These are phyloP conservation scores for Lipomyces sp. DNA, from an alignment of 805 yeast genomes.

Conservation along the genomic window DNA sequence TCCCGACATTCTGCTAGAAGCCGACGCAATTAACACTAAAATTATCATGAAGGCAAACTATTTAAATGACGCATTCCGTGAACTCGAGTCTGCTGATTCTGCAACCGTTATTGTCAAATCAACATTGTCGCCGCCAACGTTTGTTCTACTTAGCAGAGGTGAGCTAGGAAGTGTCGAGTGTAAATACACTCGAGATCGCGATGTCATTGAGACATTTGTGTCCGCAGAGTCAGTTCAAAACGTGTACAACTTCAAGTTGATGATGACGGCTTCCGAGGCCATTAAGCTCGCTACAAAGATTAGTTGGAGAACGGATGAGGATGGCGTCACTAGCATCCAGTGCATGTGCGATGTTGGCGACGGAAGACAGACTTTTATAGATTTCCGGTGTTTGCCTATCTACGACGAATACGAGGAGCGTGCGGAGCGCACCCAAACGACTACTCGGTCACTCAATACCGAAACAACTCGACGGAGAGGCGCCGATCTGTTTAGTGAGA, in stretches of 20 bases:
- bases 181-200: slow-evolving; percentile 18
- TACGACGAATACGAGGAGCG: slow-evolving; percentile 17
- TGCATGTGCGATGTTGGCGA: slow-evolving; percentile 40
- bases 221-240: slow-evolving; percentile 7
- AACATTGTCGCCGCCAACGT: slow-evolving; percentile 13
- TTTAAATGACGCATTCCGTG: slow-evolving; percentile 30
- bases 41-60: slow-evolving; percentile 28
- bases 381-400: slow-evolving; percentile 38
- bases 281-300: slow-evolving; percentile 36
- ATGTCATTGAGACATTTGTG: slow-evolving; percentile 22
- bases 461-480: neutral
- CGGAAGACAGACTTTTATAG: slow-evolving; percentile 36
- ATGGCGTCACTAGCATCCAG: slow-evolving; percentile 38
- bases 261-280: slow-evolving; percentile 35
- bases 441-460: slow-evolving; percentile 5
- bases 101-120: slow-evolving; percentile 21
- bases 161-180: slow-evolving; percentile 31
- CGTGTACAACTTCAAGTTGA: slow-evolving; percentile 16
- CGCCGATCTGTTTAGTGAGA: neutral
- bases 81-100: slow-evolving; percentile 30
- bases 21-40: slow-evolving; percentile 22
- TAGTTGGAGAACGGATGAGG: slow-evolving; percentile 31
- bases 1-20: slow-evolving; percentile 20
- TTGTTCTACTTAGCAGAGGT: slow-evolving; percentile 18
- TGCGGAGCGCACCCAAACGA: neutral